Percentiles rank a stretch among this genome's conserved stretches.
Evolutionary conservation across 305 asterid genomes (phyloP).

Genomic region (Plantago rigida): DNA sequence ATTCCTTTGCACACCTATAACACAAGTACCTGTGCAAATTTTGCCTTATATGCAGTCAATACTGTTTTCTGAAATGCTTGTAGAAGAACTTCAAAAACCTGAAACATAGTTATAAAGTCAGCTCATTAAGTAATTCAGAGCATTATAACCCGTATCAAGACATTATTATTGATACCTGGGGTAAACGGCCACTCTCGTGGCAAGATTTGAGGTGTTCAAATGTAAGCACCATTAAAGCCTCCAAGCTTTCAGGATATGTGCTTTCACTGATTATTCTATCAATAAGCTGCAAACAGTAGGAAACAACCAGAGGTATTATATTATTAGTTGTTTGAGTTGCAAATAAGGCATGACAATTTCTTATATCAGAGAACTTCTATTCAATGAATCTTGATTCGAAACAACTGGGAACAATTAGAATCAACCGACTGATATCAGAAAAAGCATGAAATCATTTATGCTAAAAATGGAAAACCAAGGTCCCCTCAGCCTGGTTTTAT

Average conservation of each 20-base stretch:
- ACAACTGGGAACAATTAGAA: too few species aligned
- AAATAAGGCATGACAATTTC: too few species aligned
- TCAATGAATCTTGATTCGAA: background rate
- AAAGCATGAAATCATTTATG: background rate
- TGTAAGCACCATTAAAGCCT: constrained; percentile 68
- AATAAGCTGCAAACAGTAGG: constrained; percentile 38
- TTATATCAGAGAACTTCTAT: constrained; percentile 10
- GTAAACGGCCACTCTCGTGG: constrained; percentile 47
- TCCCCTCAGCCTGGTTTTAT: too few species aligned
- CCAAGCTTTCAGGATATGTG: constrained; percentile 56
- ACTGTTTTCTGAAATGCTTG: constrained; percentile 74
- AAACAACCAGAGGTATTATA: too few species aligned
- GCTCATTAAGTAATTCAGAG: constrained; percentile 17
- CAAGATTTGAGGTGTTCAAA: constrained; percentile 65
- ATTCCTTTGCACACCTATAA: background rate
- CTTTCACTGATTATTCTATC: constrained; percentile 46
- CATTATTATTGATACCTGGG: constrained; percentile 35
- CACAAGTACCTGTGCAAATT: constrained; percentile 75
- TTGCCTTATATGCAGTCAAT: constrained; percentile 73
- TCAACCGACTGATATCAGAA: too few species aligned
- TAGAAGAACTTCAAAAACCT: constrained; percentile 81
- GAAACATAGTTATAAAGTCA: constrained; percentile 29
- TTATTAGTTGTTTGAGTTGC: too few species aligned
- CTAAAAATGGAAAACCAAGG: too few species aligned
- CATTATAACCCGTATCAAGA: constrained; percentile 13